Evolutionary conservation across 345 rosid species (phyloP).

Genomic region (Eucalyptus paniculata): DNA sequence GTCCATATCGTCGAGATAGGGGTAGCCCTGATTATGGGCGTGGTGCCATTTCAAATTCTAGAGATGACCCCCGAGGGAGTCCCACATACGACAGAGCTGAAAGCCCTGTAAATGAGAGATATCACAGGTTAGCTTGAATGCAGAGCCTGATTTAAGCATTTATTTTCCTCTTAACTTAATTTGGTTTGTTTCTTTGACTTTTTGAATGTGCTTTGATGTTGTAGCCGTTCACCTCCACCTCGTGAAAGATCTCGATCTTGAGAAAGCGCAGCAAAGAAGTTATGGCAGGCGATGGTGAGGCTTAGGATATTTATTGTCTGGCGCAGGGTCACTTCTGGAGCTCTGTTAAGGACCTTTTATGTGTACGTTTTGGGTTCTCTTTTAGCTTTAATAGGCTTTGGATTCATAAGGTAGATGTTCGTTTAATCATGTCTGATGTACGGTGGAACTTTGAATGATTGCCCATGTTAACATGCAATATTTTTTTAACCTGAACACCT

Average conservation of each 20-base stretch:
- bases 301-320: background rate
- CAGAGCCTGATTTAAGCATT: background rate
- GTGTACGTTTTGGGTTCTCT: background rate
- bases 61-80: conserved; percentile 33
- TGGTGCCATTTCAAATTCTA: conserved; percentile 44
- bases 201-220: background rate
- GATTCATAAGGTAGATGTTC: background rate
- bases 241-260: conserved; percentile 21
- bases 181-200: background rate
- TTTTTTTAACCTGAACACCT: background rate
- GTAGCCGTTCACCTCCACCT: conserved; percentile 34
- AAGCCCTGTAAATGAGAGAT: conserved; percentile 48
- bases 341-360: background rate
- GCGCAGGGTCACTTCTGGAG: background rate
- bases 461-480: background rate
- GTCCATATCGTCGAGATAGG: conserved; percentile 76
- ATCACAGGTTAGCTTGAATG: conserved; percentile 17
- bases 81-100: conserved; percentile 44
- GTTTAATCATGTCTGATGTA: background rate
- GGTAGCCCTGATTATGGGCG: conserved; percentile 95
- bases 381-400: background rate
- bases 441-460: background rate
- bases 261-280: background rate
- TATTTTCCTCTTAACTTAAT: background rate
- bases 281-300: background rate